Conservation (phyloP, 192 early-diverging fungal genomes). For the Mortierella claussenii region DNA sequence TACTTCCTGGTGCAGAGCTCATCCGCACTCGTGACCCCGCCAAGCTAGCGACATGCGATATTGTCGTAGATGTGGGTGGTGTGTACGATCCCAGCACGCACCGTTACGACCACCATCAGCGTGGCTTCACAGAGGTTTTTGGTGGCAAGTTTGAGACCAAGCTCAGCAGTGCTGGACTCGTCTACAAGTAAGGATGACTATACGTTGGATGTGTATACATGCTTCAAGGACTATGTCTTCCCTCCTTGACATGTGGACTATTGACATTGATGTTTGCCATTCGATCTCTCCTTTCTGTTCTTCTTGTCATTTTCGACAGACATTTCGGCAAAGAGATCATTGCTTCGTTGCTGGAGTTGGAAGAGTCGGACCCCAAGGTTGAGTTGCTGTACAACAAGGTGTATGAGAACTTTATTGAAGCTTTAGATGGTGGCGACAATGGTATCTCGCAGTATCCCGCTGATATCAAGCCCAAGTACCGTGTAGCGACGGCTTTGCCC, state of each 20-base stretch:
- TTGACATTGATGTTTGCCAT: too few relatives aligned
- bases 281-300: background rate
- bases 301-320: slow-evolving; percentile 27
- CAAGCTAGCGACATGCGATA: slow-evolving; percentile 78
- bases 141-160: slow-evolving; percentile 78
- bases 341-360: slow-evolving; percentile 61
- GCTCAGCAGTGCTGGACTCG: slow-evolving; percentile 93
- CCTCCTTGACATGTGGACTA: too few relatives aligned
- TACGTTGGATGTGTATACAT: too few relatives aligned
- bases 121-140: slow-evolving; percentile 93
- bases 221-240: too few relatives aligned
- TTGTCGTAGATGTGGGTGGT: slow-evolving; percentile 96
- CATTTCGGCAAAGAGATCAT: slow-evolving; percentile 93
- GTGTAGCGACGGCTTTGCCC: slow-evolving; percentile 84
- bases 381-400: slow-evolving; percentile 83
- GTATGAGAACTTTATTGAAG: slow-evolving; percentile 88
- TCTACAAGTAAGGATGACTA: slow-evolving; percentile 95
- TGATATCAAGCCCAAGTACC: slow-evolving; percentile 83
- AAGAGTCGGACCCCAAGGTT: slow-evolving; percentile 62
- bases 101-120: slow-evolving; percentile 94
- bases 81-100: slow-evolving; percentile 81
- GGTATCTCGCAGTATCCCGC: slow-evolving; percentile 90
- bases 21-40: slow-evolving; percentile 88
- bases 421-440: slow-evolving; percentile 87
- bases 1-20: slow-evolving; percentile 44